phyloP scores from a whole-genome alignment of 208 protist genomes.

The Acanthamoeba sp. region DNA sequence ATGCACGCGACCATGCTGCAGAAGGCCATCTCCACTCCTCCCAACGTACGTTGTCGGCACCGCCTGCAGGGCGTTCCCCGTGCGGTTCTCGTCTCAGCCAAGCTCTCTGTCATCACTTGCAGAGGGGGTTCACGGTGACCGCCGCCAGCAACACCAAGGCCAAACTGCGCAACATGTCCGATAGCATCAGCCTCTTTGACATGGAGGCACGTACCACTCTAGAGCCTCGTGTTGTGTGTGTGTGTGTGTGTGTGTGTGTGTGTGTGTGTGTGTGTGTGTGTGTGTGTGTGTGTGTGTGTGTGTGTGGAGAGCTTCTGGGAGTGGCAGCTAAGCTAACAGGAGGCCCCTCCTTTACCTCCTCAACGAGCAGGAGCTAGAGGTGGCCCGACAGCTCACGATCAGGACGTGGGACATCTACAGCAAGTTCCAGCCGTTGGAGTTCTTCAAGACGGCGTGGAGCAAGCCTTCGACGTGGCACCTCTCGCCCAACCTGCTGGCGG shows the following conservation, averaged over 20 bases:
- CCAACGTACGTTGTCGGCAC: constrained; percentile 27
- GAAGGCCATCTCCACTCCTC: constrained; percentile 57
- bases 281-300: no score
- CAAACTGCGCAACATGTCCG: constrained; percentile 65
- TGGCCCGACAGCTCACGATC: constrained; percentile 43
- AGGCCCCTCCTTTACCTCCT: no score
- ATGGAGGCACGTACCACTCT: no score
- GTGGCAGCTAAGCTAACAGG: no score
- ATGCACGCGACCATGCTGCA: constrained; percentile 45
- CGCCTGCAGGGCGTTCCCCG: no score
- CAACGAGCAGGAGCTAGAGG: constrained; percentile 44
- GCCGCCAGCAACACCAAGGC: not conserved
- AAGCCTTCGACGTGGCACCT: constrained; percentile 5
- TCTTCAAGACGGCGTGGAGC: constrained; percentile 54
- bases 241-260: no score
- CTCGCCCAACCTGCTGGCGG: constrained; percentile 31
- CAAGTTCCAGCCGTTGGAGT: constrained; percentile 47
- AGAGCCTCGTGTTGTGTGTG: no score
- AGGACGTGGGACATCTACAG: constrained; percentile 43
- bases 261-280: no score
- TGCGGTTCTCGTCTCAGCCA: no score
- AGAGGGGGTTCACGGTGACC: not conserved
- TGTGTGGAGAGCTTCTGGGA: no score
- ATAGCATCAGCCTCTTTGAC: constrained; percentile 55
- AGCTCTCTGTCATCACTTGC: constrained; percentile 34